Evolutionary conservation across 2,329 filamentous ascomycete genomes (phyloP), one percentile per base, ranked within the genome.

Genomic region (Emydomyces testavorans): DNA sequence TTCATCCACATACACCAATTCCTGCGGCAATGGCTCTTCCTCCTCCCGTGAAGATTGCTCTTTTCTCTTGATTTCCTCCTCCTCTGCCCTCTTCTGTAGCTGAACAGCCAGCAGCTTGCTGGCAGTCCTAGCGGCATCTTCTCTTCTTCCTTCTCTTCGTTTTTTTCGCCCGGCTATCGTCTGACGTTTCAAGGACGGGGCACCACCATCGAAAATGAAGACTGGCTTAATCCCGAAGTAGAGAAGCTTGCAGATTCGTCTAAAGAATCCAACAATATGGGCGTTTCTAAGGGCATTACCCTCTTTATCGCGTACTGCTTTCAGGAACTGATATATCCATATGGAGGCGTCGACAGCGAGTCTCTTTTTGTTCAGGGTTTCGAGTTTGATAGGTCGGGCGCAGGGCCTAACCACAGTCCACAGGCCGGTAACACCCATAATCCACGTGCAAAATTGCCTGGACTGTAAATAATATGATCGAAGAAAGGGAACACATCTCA

Each of bases 311-410:
- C 92, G 89, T 8, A 98, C 92, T 7, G 93, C 92, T 71, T 98
- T 98, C 58, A 98, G 79, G 61, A 98, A 98, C 63, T 98, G 92
- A 73, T 98, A 98, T 58, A 98, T 96, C 92, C 92, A 98, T 63
- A 98, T 98, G 10, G 89, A 95, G 50, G 93, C 92, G 69, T 98
- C 92, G 56, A 98, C 87, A 39, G 92, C 93, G 42, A 98, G 83
- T 13, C 92, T 87, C 69, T 94, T 95, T 57, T 85, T 86, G 65
- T 96, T 96, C 52, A 98, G 80, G 11, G 90, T 94, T 58, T 93
- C 89, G 58, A 98, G 83, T 66, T 94, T 95, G 53, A 93, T 94
- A 16, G 92, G 93, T 31, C 92, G 84, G 40, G 92, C 92, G 63
- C 88, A 95, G 38, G 92, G 92, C 68, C 94, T 86, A 55, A 96